Base-by-base conservation (phyloP, 257 asterid species). In the Solanum appendiculatum region DNA sequence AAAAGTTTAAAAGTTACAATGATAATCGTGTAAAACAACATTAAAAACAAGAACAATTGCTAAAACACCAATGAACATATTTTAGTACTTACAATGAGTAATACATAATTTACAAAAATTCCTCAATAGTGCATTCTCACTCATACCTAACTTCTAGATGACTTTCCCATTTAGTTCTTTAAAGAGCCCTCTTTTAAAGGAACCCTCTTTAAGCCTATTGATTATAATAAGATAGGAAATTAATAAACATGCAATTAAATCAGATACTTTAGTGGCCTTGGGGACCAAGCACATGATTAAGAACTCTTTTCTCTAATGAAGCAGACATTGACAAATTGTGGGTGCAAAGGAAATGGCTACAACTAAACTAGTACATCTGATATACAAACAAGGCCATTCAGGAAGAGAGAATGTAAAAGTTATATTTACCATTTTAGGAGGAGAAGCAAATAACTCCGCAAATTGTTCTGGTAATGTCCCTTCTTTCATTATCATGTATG, bases 271-370 rank as follows among this genome's bases (percentile, higher is more conserved):
- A 44, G 60, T 78, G 64, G n/a, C 60, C 60, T 40, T 42, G 27
- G 72, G 66, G 83, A 29, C 86, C 37, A 63, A 86, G 86, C 91
- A 89, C 84, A 80, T 88, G 93, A 85, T 33, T 36, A 64, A 86
- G 88, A 78, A 78, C 92, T 89, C 86, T 93, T 88, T 87, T 11
- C 7, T 40, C 12, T 48, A 88, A 93, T 48, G 58, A 48, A 48
- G 15, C 3, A 48, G 3, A 48, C 56, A 48, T 48, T 48, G 58
- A 15, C 58, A 46, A 46, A 46, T 46, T 15, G 6, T 46, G 6
- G 54, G 54, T 46, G 54, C 54, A 46, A 46, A 46, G 54, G 54
- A 46, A 46, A 46, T 46, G 18, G 5, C 54, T 46, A 46, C 13
- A 46, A 13, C 18, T 46, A 46, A 46, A 46, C 14, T 46, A 46